Evolutionary conservation across 305 asterid species (phyloP).

Genomic region (Fraxinus dipetala): DNA sequence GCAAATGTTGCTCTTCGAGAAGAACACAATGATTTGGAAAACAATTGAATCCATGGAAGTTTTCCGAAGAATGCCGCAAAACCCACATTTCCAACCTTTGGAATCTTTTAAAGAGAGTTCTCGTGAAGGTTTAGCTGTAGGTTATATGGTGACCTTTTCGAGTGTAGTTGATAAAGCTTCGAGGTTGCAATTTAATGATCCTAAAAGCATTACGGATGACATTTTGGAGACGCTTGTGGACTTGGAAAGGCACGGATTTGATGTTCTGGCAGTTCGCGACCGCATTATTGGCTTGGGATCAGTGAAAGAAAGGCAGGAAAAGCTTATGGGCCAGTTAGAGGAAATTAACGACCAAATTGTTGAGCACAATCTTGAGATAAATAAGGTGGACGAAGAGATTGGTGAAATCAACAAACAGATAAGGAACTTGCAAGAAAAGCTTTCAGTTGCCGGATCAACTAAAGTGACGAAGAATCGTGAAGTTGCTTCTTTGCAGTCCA

Average conservation of each 20-base stretch:
- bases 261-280: slow-evolving; percentile 38
- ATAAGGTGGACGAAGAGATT: slow-evolving; percentile 38
- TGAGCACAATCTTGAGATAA: slow-evolving; percentile 25
- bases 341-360: slow-evolving; percentile 32
- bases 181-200: slow-evolving; percentile 41
- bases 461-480: slow-evolving; percentile 38
- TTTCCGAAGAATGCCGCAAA: slow-evolving; percentile 64
- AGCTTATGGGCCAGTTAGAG: slow-evolving; percentile 26
- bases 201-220: slow-evolving; percentile 44
- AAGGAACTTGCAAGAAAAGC: slow-evolving; percentile 43
- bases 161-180: slow-evolving; percentile 50
- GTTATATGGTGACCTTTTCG: slow-evolving; percentile 62
- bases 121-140: slow-evolving; percentile 81
- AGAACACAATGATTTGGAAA: slow-evolving; percentile 60
- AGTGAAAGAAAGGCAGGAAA: slow-evolving; percentile 38
- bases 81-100: slow-evolving; percentile 75
- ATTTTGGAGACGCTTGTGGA: slow-evolving; percentile 51
- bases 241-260: slow-evolving; percentile 67
- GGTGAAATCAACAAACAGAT: slow-evolving; percentile 42
- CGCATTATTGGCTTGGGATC: slow-evolving; percentile 30
- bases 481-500: slow-evolving; percentile 34
- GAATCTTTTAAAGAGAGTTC: slow-evolving; percentile 43
- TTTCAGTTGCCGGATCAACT: slow-evolving; percentile 22
- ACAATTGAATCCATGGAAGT: slow-evolving; percentile 68
- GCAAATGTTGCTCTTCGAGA: slow-evolving; percentile 59